A percentile compares a stretch with the other conserved stretches of the same genome.
Evolutionary conservation across 2,329 filamentous ascomycete genomes (phyloP).

Genomic region (Aspergillus fumigatus): DNA sequence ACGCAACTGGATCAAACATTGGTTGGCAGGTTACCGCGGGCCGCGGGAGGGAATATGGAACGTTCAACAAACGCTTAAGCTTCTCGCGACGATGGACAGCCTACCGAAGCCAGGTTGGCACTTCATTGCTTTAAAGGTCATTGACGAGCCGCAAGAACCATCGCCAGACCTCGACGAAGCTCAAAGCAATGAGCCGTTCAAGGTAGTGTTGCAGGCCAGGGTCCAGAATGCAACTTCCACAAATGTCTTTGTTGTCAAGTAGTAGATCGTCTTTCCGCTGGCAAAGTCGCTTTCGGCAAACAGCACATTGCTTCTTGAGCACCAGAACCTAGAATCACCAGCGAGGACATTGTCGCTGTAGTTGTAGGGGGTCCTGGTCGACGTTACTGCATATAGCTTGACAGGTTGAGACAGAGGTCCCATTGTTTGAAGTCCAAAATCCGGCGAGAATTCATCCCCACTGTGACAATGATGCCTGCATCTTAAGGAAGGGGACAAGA

Average conservation of each 20-base stretch:
- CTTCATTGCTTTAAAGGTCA: neutral
- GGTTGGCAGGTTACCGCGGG: conserved; percentile 4
- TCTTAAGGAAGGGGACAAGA: neutral
- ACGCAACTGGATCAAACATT: conserved; percentile 7
- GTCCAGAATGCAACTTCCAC: neutral
- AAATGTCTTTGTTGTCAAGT: neutral
- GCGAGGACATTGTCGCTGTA: neutral
- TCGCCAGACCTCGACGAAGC: neutral
- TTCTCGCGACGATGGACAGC: conserved; percentile 6
- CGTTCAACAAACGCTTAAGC: conserved; percentile 1
- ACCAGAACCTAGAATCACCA: neutral
- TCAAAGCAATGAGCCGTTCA: conserved; percentile 3
- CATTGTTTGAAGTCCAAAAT: neutral
- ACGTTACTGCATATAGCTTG: neutral
- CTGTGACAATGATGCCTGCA: neutral
- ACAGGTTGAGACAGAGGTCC: neutral
- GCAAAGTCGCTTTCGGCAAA: neutral
- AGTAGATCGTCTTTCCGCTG: neutral
- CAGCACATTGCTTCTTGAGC: neutral
- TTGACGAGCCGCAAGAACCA: conserved; percentile 5
- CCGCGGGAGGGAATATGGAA: conserved; percentile 9
- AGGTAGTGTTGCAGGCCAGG: conserved; percentile 1
- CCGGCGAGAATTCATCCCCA: neutral
- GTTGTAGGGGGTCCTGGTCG: neutral
- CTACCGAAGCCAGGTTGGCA: neutral